Evolutionary conservation across 805 yeast species (phyloP).

Genomic region (Maudiozyma saulgeensis): DNA sequence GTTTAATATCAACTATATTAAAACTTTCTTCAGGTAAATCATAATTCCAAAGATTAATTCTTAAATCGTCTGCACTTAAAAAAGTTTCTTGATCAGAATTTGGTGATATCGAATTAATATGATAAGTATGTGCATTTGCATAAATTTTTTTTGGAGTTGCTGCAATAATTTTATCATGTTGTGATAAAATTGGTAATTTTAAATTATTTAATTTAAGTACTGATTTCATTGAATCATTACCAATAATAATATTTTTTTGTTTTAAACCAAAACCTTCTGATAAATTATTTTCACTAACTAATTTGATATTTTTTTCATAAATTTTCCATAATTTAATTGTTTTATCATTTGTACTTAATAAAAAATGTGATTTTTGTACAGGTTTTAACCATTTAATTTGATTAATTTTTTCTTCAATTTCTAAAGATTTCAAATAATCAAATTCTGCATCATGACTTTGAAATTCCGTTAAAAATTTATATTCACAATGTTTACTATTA

Average conservation of each 20-base stretch:
- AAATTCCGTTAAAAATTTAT: slow-evolving; percentile 90
- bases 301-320: slow-evolving; percentile 80
- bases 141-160: slow-evolving; percentile 89
- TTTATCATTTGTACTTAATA: slow-evolving; percentile 89
- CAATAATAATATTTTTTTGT: slow-evolving; percentile 5
- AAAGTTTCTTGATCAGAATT: slow-evolving; percentile 96
- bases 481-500: slow-evolving; percentile 71
- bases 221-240: slow-evolving; percentile 13
- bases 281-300: slow-evolving; percentile 86
- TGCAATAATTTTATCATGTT: slow-evolving; percentile 89
- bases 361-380: slow-evolving; percentile 75
- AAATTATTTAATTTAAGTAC: slow-evolving; percentile 38
- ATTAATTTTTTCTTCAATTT: slow-evolving; percentile 96
- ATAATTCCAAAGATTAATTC: slow-evolving; percentile 92
- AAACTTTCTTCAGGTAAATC: slow-evolving; percentile 91
- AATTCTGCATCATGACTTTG: slow-evolving; percentile 98
- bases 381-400: slow-evolving; percentile 93
- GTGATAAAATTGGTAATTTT: slow-evolving; percentile 77
- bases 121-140: slow-evolving; percentile 96
- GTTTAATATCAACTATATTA: slow-evolving; percentile 95
- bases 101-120: slow-evolving; percentile 88
- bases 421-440: slow-evolving; percentile 89
- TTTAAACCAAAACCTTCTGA: slow-evolving; percentile 32
- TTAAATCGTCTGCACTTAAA: slow-evolving; percentile 83
- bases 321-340: slow-evolving; percentile 98